Evolutionary conservation across 2,329 filamentous ascomycete species (phyloP).

Genomic region (Diaporthe helianthi): DNA sequence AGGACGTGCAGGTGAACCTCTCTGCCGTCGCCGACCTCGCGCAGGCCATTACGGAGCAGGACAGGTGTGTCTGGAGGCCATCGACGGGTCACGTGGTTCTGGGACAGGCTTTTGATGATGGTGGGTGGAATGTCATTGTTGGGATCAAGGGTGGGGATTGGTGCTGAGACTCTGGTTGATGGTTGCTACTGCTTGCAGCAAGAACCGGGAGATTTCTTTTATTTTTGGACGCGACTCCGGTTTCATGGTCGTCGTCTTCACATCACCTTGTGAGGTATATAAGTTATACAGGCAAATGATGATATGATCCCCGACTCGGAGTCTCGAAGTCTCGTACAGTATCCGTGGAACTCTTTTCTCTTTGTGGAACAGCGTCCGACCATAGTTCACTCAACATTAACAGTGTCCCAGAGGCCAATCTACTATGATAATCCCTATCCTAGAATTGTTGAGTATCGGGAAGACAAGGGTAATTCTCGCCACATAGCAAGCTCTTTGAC

Average conservation of each 20-base stretch:
- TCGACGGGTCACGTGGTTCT: not conserved
- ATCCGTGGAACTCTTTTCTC: not conserved
- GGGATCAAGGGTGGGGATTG: not conserved
- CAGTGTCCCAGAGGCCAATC: not conserved
- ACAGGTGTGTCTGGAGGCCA: not conserved
- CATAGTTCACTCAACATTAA: no score
- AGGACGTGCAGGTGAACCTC: not conserved
- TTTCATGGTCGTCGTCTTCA: not conserved
- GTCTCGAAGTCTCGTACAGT: no score
- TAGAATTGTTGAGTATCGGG: not conserved
- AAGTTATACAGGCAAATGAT: not conserved
- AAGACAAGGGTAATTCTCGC: not conserved
- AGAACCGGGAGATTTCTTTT: not conserved
- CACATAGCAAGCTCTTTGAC: no score
- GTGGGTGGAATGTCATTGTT: conserved; percentile 21
- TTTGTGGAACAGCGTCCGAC: not conserved
- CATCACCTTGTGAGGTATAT: not conserved
- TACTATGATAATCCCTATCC: not conserved
- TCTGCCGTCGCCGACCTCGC: not conserved
- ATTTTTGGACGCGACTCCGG: not conserved
- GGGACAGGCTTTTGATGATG: conserved; percentile 24
- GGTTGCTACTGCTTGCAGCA: not conserved
- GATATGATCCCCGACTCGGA: no score
- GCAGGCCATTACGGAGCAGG: not conserved
- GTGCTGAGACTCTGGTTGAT: not conserved